These are phyloP conservation scores for Stagonosporopsis cucurbitacearum DNA, from an alignment of 2,329 filamentous ascomycete species.

Conservation along the genomic window DNA sequence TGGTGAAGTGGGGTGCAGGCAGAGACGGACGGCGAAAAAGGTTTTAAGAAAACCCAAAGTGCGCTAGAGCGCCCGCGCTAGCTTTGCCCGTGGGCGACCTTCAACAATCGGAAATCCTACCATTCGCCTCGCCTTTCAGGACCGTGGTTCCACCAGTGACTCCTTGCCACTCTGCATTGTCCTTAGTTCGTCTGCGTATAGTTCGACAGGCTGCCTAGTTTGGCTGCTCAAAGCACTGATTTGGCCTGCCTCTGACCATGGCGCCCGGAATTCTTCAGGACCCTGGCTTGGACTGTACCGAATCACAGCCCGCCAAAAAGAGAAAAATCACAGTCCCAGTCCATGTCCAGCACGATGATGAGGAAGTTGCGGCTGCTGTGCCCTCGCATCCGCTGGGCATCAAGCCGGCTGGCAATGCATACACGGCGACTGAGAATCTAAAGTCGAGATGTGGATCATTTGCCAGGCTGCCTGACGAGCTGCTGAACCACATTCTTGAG, in stretches of 20 bases:
- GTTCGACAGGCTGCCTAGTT: constrained; percentile 6
- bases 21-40: constrained; percentile 31
- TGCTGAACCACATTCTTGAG: constrained; percentile 78
- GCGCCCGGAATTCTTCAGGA: constrained; percentile 43
- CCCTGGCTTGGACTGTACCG: constrained; percentile 29
- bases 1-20: constrained; percentile 32
- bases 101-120: constrained; percentile 8
- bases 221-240: constrained; percentile 15
- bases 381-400: constrained; percentile 82
- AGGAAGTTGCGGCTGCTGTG: constrained; percentile 62
- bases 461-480: constrained; percentile 76
- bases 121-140: constrained; percentile 12
- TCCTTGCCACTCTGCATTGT: constrained; percentile 7
- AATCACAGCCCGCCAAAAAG: constrained; percentile 47
- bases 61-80: constrained; percentile 17
- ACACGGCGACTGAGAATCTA: constrained; percentile 70
- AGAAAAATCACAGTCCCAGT: constrained; percentile 37
- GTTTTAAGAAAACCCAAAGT: constrained; percentile 25
- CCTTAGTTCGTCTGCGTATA: constrained; percentile 6
- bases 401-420: constrained; percentile 85
- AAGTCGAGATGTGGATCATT: constrained; percentile 71
- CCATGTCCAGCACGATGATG: constrained; percentile 29
- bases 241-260: constrained; percentile 28
- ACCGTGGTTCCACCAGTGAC: constrained; percentile 9
- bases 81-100: constrained; percentile 6